Base-by-base conservation (phyloP, 2,329 filamentous ascomycete genomes). In the Mycosphaerelloides madeirae region DNA sequence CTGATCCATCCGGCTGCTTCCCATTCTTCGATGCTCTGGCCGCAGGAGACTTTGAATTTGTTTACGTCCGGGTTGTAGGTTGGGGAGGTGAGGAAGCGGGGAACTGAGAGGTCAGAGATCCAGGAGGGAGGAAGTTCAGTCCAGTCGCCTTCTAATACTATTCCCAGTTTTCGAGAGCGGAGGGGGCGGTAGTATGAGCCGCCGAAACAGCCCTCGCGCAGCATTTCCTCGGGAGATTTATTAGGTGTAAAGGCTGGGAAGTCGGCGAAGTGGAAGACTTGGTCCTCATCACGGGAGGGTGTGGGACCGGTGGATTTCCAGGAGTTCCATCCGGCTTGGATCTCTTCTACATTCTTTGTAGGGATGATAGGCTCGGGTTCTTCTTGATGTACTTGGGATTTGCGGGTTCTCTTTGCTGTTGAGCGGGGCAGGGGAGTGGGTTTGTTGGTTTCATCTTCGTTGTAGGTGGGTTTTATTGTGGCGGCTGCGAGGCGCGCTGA, bases 1-100 rank as follows among this genome's bases (percentile, higher is more conserved):
- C 66, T 64, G 37, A 79, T 78, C 76, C 75, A 79, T 0, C 76
- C 76, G 3, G 66, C 66, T 0, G 70, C 71, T 54, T 79, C 76
- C 76, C 76, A 78, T 49, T 75, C 68, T 53, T 78, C 74, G 34
- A 78, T 77, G 13, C 61, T 68, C 59, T 78, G 76, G 3, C 76
- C 76, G 51, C 74, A 76, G 3, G 68, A 52, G 3, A 76, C 74
- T 44, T 70, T 70, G 60, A 68, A 77, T 51, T 77, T 78, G 59
- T 79, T 78, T 19, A 75, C 61, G 2, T 69, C 68, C 0, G 74
- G 52, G 36, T 75, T 61, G 58, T 78, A 78, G 0, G 48, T 52
- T 1, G 59, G 49, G 4, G 56, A 68, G 1, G 65, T 70, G 8
- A 78, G 61, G 48, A 67, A 73, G 16, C 41, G 56, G 41, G 57